phyloP scores from a whole-genome alignment of 2,329 filamentous ascomycete genomes.

The Cordyceps cateniannulata region DNA sequence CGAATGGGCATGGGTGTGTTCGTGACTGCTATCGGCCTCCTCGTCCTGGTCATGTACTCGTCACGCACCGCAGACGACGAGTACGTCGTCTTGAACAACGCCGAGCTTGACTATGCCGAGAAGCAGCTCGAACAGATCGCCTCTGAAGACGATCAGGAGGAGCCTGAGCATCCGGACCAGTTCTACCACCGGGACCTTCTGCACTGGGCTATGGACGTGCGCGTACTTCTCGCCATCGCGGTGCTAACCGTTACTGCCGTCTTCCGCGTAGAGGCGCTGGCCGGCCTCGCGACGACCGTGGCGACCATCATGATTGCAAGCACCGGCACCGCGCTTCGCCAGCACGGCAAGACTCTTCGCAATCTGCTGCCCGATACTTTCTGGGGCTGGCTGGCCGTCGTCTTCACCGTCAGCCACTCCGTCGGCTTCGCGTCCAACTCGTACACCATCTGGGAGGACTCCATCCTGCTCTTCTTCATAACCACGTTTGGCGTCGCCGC shows the following conservation, averaged over 20 bases:
- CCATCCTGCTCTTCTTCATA: constrained; percentile 86
- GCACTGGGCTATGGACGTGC: constrained; percentile 29
- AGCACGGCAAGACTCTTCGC: constrained; percentile 35
- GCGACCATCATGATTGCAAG: constrained; percentile 33
- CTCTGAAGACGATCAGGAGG: constrained; percentile 28
- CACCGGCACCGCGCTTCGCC: constrained; percentile 35
- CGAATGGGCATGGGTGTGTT: constrained; percentile 77
- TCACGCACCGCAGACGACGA: constrained; percentile 50
- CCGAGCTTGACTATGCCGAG: constrained; percentile 54
- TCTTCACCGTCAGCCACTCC: constrained; percentile 83
- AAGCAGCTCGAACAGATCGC: constrained; percentile 42
- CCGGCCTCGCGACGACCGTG: constrained; percentile 34
- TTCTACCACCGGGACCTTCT: constrained; percentile 27
- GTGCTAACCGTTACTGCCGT: constrained; percentile 23
- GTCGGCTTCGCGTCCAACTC: constrained; percentile 95
- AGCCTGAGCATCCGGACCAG: constrained; percentile 35
- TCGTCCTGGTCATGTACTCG: constrained; percentile 68
- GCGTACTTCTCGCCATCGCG: constrained; percentile 26
- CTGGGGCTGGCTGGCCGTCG: constrained; percentile 81
- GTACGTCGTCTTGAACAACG: constrained; percentile 46
- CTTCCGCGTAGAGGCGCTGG: constrained; percentile 26
- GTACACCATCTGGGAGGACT: constrained; percentile 98
- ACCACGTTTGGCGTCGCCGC: constrained; percentile 78
- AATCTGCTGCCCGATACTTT: constrained; percentile 63
- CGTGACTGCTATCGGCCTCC: constrained; percentile 62